phyloP scores from a whole-genome alignment of 2,329 filamentous ascomycete genomes.

The Neonectria neomacrospora region DNA sequence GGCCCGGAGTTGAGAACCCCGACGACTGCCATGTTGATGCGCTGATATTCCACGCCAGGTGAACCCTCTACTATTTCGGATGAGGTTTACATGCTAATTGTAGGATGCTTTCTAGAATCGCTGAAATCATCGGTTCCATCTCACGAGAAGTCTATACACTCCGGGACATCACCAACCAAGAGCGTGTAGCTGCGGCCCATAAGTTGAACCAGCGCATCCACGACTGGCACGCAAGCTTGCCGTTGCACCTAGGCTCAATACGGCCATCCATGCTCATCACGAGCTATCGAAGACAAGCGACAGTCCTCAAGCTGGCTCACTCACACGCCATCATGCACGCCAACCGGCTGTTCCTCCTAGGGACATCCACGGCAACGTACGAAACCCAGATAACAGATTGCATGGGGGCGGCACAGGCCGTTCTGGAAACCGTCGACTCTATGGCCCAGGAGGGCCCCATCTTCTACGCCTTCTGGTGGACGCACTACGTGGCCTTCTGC shows the following conservation, averaged over 20 bases:
- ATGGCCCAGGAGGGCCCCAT: slow-evolving; percentile 52
- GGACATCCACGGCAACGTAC: slow-evolving; percentile 25
- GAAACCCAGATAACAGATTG: slow-evolving; percentile 54
- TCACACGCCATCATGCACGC: slow-evolving; percentile 67
- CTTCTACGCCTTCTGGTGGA: slow-evolving; percentile 65
- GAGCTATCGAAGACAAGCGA: slow-evolving; percentile 60
- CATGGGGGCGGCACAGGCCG: slow-evolving; percentile 46
- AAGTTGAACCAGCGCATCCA: slow-evolving; percentile 52
- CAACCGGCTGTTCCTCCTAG: slow-evolving; percentile 64
- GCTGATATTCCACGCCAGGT: slow-evolving; percentile 58
- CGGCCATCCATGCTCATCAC: slow-evolving; percentile 58
- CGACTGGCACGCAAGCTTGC: slow-evolving; percentile 54
- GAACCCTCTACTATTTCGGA: not conserved
- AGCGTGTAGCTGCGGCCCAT: slow-evolving; percentile 52
- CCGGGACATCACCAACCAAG: slow-evolving; percentile 48
- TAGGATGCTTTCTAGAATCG: slow-evolving; percentile 42
- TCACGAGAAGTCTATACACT: slow-evolving; percentile 55
- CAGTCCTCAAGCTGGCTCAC: slow-evolving; percentile 64
- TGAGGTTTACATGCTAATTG: not conserved
- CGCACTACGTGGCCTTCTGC: slow-evolving; percentile 65
- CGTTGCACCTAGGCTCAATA: slow-evolving; percentile 56
- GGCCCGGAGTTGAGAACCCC: slow-evolving; percentile 46
- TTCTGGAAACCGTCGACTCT: slow-evolving; percentile 56
- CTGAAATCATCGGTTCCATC: slow-evolving; percentile 53
- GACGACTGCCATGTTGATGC: slow-evolving; percentile 63